These are phyloP conservation scores for Giardia duodenalis DNA, from an alignment of 208 protist genomes.

Conservation along the genomic window DNA sequence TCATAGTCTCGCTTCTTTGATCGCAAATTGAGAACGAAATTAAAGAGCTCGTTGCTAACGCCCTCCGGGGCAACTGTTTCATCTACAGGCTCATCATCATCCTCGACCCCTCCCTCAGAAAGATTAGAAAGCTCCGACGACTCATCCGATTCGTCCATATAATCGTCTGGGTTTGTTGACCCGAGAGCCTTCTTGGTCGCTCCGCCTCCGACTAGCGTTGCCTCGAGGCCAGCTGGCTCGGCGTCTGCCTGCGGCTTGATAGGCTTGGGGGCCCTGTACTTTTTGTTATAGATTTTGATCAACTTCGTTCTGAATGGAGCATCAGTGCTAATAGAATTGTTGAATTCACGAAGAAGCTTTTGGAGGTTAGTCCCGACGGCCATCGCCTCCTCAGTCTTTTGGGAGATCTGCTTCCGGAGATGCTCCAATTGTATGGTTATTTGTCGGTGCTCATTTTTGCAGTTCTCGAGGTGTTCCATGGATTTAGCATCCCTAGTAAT, in stretches of 20 bases:
- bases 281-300: constrained; percentile 24
- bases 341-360: neutral
- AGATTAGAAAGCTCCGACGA: constrained; percentile 25
- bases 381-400: neutral
- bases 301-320: neutral
- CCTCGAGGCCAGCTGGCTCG: neutral
- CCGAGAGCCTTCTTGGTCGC: neutral
- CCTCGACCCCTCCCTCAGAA: constrained; percentile 4
- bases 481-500: constrained; percentile 1
- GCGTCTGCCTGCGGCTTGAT: neutral
- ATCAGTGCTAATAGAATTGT: neutral
- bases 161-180: constrained; percentile 13
- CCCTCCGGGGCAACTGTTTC: neutral
- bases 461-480: neutral
- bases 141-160: neutral
- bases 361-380: neutral
- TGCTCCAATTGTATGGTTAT: neutral
- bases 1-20: constrained; percentile 8
- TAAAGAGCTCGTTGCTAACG: neutral
- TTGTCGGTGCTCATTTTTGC: neutral
- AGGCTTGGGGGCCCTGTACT: neutral
- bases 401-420: neutral
- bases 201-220: neutral
- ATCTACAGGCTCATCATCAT: constrained; percentile 20
- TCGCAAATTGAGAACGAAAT: neutral